phyloP scores from a whole-genome alignment of 306 rosid genomes.

The Cicer pinnatifidum region DNA sequence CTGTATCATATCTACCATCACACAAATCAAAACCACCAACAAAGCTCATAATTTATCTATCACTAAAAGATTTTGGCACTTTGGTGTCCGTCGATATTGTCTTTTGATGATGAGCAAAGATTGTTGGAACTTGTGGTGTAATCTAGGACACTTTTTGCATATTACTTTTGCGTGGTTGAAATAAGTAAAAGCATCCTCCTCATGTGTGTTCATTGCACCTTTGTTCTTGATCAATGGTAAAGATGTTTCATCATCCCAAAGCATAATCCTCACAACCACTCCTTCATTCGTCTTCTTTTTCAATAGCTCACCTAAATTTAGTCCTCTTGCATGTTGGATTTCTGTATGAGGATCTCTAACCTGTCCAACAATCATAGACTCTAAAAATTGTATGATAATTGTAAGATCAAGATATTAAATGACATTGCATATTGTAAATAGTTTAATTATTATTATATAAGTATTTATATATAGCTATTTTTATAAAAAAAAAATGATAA shows the following conservation, averaged over 20 bases:
- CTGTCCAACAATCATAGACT: slow-evolving; percentile 48
- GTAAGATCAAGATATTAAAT: not conserved
- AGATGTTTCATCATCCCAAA: slow-evolving; percentile 95
- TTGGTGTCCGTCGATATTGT: slow-evolving; percentile 65
- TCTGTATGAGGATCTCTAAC: slow-evolving; percentile 80
- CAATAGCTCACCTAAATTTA: slow-evolving; percentile 74
- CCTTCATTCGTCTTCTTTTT: slow-evolving; percentile 92
- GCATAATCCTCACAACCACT: slow-evolving; percentile 80
- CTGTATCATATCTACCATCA: slow-evolving; percentile 87
- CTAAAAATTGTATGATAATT: not conserved
- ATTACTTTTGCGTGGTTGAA: slow-evolving; percentile 72
- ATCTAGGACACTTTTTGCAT: slow-evolving; percentile 75
- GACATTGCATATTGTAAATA: not conserved
- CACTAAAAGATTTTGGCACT: slow-evolving; percentile 43
- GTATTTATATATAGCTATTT: no score
- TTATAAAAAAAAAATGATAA: no score
- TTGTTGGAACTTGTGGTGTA: slow-evolving; percentile 66
- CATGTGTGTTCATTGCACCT: slow-evolving; percentile 72
- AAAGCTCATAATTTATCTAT: slow-evolving; percentile 75
- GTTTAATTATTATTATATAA: no score
- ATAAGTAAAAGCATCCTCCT: slow-evolving; percentile 75
- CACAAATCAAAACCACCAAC: slow-evolving; percentile 89
- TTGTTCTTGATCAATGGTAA: slow-evolving; percentile 71
- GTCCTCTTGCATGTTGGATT: slow-evolving; percentile 78
- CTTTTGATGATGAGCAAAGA: slow-evolving; percentile 90